Evolutionary conservation across 176 grass and related monocot species (phyloP).

Genomic region (Ensete ventricosum): DNA sequence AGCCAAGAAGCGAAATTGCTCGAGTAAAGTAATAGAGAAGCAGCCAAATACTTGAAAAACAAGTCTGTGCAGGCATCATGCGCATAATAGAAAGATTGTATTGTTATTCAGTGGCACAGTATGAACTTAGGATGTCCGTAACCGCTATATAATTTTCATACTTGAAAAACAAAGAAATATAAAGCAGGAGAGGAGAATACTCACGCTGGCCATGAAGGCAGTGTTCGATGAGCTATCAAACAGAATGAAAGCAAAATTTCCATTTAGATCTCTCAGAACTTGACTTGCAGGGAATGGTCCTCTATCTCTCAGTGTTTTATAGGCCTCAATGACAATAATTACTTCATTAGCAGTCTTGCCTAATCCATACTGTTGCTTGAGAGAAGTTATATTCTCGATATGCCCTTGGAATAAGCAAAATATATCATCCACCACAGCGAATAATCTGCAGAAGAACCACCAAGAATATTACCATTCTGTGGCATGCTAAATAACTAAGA

Average conservation of each 20-base stretch:
- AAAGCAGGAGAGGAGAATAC: neutral
- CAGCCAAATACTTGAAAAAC: too few relatives aligned
- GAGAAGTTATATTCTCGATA: slow-evolving; percentile 68
- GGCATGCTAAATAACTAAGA: too few relatives aligned
- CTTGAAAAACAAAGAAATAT: neutral
- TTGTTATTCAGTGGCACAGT: too few relatives aligned
- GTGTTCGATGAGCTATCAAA: slow-evolving; percentile 66
- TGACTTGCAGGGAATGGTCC: slow-evolving; percentile 76
- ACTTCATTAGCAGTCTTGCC: slow-evolving; percentile 77
- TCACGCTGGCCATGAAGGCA: slow-evolving; percentile 81
- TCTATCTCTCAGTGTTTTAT: slow-evolving; percentile 81
- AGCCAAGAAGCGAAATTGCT: too few relatives aligned
- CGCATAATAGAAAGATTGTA: too few relatives aligned
- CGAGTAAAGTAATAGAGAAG: too few relatives aligned
- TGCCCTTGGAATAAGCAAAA: slow-evolving; percentile 83
- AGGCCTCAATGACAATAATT: slow-evolving; percentile 78
- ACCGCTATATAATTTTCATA: neutral
- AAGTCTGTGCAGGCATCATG: too few relatives aligned
- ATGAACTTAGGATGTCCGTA: too few relatives aligned
- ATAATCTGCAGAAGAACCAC: slow-evolving; percentile 40
- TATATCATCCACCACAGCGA: slow-evolving; percentile 70
- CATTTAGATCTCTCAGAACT: slow-evolving; percentile 81
- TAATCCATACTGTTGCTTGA: slow-evolving; percentile 89
- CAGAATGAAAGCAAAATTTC: slow-evolving; percentile 71
- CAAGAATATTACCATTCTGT: too few relatives aligned